Percentiles rank a stretch among this genome's conserved stretches.
Evolutionary conservation across 495 filamentous ascomycete genomes (phyloP).

Genomic region (Annulohypoxylon bovei): DNA sequence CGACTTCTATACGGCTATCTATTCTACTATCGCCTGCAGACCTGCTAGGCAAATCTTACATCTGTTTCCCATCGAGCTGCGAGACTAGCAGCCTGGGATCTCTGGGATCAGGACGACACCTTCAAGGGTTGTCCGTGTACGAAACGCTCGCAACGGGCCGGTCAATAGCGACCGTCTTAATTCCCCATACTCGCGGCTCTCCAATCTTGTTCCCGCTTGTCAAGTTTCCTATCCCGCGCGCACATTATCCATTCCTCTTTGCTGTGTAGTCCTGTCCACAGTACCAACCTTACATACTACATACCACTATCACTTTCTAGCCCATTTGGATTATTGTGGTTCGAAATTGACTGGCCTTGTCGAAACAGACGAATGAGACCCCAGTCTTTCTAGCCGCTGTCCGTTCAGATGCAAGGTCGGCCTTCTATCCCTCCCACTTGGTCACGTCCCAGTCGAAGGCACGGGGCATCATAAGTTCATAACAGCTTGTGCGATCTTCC

Average conservation of each 20-base stretch:
- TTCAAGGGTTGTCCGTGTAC: constrained; percentile 26
- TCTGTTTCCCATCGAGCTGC: constrained; percentile 24
- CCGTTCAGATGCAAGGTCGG: constrained; percentile 54
- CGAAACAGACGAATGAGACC: constrained; percentile 55
- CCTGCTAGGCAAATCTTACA: constrained; percentile 26
- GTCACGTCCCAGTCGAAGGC: constrained; percentile 50
- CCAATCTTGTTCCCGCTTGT: constrained; percentile 34
- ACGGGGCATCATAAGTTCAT: constrained; percentile 51
- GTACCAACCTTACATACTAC: constrained; percentile 3
- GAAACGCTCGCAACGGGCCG: constrained; percentile 41
- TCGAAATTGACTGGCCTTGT: constrained; percentile 42
- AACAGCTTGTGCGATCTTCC: constrained; percentile 52
- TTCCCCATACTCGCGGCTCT: constrained; percentile 43
- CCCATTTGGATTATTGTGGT: constrained; percentile 41
- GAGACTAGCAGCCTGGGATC: constrained; percentile 10
- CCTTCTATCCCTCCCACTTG: constrained; percentile 49
- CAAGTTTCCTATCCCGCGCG: constrained; percentile 26
- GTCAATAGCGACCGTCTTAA: constrained; percentile 43
- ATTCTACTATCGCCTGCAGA: constrained; percentile 28
- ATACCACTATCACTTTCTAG: constrained; percentile 12
- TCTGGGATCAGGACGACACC: constrained; percentile 25
- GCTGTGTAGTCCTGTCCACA: constrained; percentile 7
- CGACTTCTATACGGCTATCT: constrained; percentile 28
- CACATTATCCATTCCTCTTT: constrained; percentile 17
- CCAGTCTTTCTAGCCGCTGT: constrained; percentile 56